Conservation (phyloP, 371 early-diverging fungal species). For the Nematocida sp. region DNA sequence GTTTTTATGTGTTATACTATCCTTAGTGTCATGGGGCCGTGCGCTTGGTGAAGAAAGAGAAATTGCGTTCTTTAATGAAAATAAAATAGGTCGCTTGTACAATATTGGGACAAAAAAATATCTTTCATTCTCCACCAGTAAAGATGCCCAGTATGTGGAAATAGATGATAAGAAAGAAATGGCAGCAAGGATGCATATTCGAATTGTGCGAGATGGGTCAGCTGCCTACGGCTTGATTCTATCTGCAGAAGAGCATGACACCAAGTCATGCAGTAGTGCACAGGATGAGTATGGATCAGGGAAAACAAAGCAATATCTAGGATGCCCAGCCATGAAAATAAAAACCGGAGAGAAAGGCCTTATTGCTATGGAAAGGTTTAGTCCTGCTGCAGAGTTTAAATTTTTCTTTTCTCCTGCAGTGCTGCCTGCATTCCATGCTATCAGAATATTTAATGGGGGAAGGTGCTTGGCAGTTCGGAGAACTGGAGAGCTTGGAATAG, state of each 20-base stretch:
- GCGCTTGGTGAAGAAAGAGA: slow-evolving; percentile 29
- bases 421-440: background rate
- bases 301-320: background rate
- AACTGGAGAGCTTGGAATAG: background rate
- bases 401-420: slow-evolving; percentile 40
- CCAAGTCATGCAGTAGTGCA: background rate
- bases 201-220: slow-evolving; percentile 33
- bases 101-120: slow-evolving; percentile 34
- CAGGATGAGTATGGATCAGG: background rate
- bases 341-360: background rate
- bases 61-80: slow-evolving; percentile 6
- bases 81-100: slow-evolving; percentile 19
- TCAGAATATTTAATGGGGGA: slow-evolving; percentile 1
- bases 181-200: background rate
- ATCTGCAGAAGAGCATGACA: slow-evolving; percentile 9
- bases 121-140: background rate
- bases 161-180: background rate
- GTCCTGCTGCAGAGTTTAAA: background rate
- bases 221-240: slow-evolving; percentile 1
- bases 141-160: background rate
- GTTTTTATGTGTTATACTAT: background rate
- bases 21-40: background rate
- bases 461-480: slow-evolving; percentile 25
- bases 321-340: background rate
- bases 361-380: background rate